phyloP scores from a whole-genome alignment of 805 yeast genomes.

The Sungouiozyma intestinalis region DNA sequence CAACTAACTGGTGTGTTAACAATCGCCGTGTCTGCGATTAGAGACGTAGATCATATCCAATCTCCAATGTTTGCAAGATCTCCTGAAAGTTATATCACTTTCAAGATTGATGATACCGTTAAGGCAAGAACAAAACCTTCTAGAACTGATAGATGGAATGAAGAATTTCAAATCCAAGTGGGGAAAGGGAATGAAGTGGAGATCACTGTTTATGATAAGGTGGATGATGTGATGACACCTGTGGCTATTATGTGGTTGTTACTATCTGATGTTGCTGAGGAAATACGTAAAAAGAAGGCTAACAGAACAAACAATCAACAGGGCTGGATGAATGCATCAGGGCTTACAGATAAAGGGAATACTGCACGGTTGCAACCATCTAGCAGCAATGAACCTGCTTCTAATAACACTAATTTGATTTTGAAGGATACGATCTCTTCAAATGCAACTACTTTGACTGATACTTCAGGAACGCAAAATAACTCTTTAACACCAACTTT shows the following conservation, averaged over 20 bases:
- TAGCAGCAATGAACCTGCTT: not conserved
- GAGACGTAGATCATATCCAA: conserved; percentile 89
- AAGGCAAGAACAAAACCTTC: conserved; percentile 66
- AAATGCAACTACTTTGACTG: conserved; percentile 1
- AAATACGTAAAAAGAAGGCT: conserved; percentile 80
- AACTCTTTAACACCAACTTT: conserved; percentile 37
- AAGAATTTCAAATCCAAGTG: conserved; percentile 67
- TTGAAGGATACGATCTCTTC: not conserved
- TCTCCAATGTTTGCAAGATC: conserved; percentile 68
- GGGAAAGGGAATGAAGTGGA: conserved; percentile 91
- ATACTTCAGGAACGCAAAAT: not conserved
- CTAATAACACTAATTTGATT: not conserved
- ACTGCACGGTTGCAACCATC: not conserved
- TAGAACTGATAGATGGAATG: conserved; percentile 72
- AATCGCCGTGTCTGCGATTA: conserved; percentile 61
- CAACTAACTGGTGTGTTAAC: conserved; percentile 75
- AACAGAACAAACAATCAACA: conserved; percentile 57
- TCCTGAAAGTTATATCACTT: conserved; percentile 66
- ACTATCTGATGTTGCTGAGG: conserved; percentile 87
- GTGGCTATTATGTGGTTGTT: conserved; percentile 91
- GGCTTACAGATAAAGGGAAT: conserved; percentile 9
- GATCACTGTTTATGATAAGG: conserved; percentile 73
- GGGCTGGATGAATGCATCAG: conserved; percentile 85
- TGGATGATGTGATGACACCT: conserved; percentile 58
- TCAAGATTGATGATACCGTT: conserved; percentile 84